Conservation (phyloP, 305 asterid species). For the Fraxinus floribunda region DNA sequence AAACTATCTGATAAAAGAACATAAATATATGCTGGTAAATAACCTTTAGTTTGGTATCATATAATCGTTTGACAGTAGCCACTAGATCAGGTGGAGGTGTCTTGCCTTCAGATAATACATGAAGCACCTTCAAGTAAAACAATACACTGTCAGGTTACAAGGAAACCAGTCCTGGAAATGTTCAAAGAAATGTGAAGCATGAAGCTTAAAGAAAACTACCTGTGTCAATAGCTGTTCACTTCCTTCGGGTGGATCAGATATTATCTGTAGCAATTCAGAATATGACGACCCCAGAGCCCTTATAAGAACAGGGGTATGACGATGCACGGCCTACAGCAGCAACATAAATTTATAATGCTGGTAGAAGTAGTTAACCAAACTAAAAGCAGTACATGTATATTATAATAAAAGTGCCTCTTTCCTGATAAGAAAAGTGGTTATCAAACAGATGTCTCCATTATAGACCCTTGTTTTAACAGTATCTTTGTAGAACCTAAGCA, state of each 20-base stretch:
- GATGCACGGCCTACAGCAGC: conserved; percentile 80
- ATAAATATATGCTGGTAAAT: conserved; percentile 9
- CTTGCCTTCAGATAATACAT: conserved; percentile 75
- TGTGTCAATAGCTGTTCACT: conserved; percentile 82
- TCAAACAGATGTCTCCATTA: neutral
- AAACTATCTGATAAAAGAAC: conserved; percentile 1
- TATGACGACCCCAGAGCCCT: conserved; percentile 71
- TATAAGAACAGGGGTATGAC: conserved; percentile 75
- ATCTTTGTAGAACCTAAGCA: neutral
- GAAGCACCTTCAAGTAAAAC: conserved; percentile 61
- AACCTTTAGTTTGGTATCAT: conserved; percentile 88
- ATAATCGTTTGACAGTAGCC: conserved; percentile 71
- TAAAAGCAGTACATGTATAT: conserved; percentile 6
- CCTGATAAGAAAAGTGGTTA: conserved; percentile 13
- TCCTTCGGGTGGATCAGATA: conserved; percentile 90
- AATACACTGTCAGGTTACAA: conserved; percentile 27
- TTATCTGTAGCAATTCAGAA: conserved; percentile 70
- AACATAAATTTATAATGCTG: conserved; percentile 15
- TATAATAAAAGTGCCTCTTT: conserved; percentile 1
- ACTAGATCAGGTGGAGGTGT: conserved; percentile 78
- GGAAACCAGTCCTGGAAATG: conserved; percentile 16
- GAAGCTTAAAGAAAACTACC: conserved; percentile 42
- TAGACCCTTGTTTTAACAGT: neutral
- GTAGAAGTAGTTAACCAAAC: conserved; percentile 20
- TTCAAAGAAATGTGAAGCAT: conserved; percentile 2